phyloP scores from a whole-genome alignment of 108 stramenopile genomes.

The Parietichytrium sp. region DNA sequence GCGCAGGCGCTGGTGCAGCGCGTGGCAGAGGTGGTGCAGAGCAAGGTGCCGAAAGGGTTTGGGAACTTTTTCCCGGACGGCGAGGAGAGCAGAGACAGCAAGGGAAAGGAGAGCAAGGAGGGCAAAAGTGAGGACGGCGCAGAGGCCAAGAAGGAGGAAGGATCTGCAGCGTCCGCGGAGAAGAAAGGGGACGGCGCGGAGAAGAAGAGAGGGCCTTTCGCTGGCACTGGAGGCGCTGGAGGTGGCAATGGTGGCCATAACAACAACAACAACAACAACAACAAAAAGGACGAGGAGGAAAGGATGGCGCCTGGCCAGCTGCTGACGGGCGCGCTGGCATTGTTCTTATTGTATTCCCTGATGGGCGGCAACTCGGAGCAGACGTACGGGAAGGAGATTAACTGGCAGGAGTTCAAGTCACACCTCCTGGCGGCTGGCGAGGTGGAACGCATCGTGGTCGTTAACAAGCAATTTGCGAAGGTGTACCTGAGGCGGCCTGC shows the following conservation, averaged over 20 bases:
- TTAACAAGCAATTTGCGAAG: slow-evolving; percentile 53
- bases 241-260: not conserved
- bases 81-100: not conserved
- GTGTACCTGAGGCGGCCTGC: slow-evolving; percentile 43
- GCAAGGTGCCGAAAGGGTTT: not conserved
- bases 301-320: not conserved
- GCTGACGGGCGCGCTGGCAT: not conserved
- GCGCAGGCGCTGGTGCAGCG: not conserved
- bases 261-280: not conserved
- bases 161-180: not conserved
- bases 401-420: slow-evolving; percentile 63
- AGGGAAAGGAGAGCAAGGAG: not conserved
- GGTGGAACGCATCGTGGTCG: slow-evolving; percentile 57
- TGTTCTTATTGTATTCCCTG: not conserved
- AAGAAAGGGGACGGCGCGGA: not conserved
- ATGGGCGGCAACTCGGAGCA: slow-evolving; percentile 1
- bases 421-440: slow-evolving; percentile 55
- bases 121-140: not conserved
- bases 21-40: not conserved
- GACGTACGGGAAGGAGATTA: slow-evolving; percentile 47
- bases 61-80: slow-evolving; percentile 31
- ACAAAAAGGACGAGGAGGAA: not conserved
- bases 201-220: not conserved
- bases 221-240: not conserved
- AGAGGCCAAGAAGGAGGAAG: not conserved